Conservation (phyloP, 805 yeast genomes). For the Metschnikowia continentalis region DNA sequence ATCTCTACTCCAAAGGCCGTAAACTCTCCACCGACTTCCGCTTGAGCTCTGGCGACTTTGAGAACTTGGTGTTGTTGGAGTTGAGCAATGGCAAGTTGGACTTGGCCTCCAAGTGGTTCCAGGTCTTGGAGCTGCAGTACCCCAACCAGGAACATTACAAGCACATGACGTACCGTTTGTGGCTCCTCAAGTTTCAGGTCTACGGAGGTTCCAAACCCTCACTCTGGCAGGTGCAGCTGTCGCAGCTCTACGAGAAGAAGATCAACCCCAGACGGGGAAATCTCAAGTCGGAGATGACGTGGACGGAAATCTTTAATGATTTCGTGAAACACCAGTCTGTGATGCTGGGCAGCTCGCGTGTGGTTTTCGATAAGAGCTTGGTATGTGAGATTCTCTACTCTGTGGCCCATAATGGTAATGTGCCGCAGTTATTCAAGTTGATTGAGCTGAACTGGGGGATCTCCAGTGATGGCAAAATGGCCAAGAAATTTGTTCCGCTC, state of each 20-base stretch:
- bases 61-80: conserved; percentile 36
- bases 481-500: conserved; percentile 6
- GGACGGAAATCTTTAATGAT: conserved; percentile 24
- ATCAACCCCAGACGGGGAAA: conserved; percentile 20
- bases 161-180: conserved; percentile 29
- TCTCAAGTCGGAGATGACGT: conserved; percentile 18
- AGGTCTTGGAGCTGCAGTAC: conserved; percentile 26
- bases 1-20: conserved; percentile 9
- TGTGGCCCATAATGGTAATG: conserved; percentile 26
- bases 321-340: conserved; percentile 14
- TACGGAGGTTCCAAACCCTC: conserved; percentile 30
- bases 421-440: conserved; percentile 20
- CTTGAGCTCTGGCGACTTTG: conserved; percentile 26
- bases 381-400: conserved; percentile 29
- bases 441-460: conserved; percentile 34
- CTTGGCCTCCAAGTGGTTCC: conserved; percentile 39
- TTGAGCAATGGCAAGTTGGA: conserved; percentile 34
- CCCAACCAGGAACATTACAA: conserved; percentile 9
- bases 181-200: conserved; percentile 33
- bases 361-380: conserved; percentile 20
- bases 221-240: conserved; percentile 26
- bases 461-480: conserved; percentile 19
- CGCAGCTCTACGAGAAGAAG: conserved; percentile 17
- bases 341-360: conserved; percentile 6
- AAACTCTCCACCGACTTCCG: not conserved